phyloP scores from a whole-genome alignment of 345 rosid species.

The Salix udensis region DNA sequence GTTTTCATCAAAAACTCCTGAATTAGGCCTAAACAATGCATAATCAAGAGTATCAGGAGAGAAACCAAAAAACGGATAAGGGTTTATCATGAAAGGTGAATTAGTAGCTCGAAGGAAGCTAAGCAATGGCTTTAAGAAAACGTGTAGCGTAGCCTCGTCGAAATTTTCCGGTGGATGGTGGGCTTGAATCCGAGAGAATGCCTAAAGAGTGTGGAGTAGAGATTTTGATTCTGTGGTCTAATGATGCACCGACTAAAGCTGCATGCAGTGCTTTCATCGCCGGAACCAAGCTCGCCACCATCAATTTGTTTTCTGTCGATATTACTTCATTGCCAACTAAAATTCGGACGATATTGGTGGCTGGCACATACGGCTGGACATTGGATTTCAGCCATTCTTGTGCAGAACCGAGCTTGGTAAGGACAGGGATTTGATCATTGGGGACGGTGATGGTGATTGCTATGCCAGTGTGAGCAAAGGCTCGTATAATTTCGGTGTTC shows the following conservation, averaged over 20 bases:
- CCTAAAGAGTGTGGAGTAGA: slow-evolving; percentile 84
- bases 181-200: slow-evolving; percentile 56
- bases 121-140: slow-evolving; percentile 69
- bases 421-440: slow-evolving; percentile 63
- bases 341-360: slow-evolving; percentile 66
- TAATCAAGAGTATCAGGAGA: slow-evolving; percentile 57
- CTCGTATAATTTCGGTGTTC: slow-evolving; percentile 48
- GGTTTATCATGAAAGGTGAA: slow-evolving; percentile 76
- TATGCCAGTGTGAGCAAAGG: slow-evolving; percentile 65
- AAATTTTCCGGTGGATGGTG: slow-evolving; percentile 71
- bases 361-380: slow-evolving; percentile 53
- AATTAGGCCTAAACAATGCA: slow-evolving; percentile 65
- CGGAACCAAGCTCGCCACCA: slow-evolving; percentile 47
- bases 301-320: slow-evolving; percentile 43
- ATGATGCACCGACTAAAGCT: slow-evolving; percentile 51
- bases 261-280: slow-evolving; percentile 76
- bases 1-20: slow-evolving; percentile 49
- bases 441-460: slow-evolving; percentile 60
- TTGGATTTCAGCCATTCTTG: slow-evolving; percentile 57
- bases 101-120: slow-evolving; percentile 55
- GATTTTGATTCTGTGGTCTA: slow-evolving; percentile 61
- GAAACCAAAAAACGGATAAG: slow-evolving; percentile 83
- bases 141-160: slow-evolving; percentile 56
- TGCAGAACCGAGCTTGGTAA: slow-evolving; percentile 48
- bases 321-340: slow-evolving; percentile 84